Conservation (phyloP, 305 asterid genomes). For the Withania somnifera region DNA sequence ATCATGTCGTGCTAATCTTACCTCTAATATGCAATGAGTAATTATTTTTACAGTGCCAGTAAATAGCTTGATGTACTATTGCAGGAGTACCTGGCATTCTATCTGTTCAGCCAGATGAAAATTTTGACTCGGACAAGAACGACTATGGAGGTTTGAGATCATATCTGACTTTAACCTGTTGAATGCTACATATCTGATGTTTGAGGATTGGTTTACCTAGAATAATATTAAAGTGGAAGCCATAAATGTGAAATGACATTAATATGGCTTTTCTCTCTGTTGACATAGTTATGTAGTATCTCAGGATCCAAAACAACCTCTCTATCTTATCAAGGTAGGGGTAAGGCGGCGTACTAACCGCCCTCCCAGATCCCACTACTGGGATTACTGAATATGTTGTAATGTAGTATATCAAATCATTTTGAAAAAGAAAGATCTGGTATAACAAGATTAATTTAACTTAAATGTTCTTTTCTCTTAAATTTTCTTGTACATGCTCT, state of each 20-base stretch:
- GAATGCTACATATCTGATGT: neutral
- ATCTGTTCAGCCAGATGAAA: conserved; percentile 56
- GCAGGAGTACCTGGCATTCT: conserved; percentile 69
- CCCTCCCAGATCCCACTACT: no score
- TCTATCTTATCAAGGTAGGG: no score
- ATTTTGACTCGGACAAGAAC: conserved; percentile 49
- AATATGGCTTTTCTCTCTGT: neutral
- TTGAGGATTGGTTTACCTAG: neutral
- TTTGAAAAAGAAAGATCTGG: neutral
- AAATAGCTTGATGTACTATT: conserved; percentile 1
- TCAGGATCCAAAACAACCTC: no score
- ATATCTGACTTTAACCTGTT: neutral
- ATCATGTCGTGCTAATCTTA: neutral
- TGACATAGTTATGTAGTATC: neutral
- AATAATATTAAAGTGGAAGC: neutral
- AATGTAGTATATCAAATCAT: neutral
- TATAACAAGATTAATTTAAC: neutral
- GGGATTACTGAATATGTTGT: no score
- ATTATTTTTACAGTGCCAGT: neutral
- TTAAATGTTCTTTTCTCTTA: neutral
- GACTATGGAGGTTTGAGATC: conserved; percentile 55
- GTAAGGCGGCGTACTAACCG: no score
- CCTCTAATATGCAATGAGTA: neutral
- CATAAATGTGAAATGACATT: neutral
- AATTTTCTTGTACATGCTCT: no score